phyloP scores from a whole-genome alignment of 495 filamentous ascomycete species.

The Venustampulla echinocandica region DNA sequence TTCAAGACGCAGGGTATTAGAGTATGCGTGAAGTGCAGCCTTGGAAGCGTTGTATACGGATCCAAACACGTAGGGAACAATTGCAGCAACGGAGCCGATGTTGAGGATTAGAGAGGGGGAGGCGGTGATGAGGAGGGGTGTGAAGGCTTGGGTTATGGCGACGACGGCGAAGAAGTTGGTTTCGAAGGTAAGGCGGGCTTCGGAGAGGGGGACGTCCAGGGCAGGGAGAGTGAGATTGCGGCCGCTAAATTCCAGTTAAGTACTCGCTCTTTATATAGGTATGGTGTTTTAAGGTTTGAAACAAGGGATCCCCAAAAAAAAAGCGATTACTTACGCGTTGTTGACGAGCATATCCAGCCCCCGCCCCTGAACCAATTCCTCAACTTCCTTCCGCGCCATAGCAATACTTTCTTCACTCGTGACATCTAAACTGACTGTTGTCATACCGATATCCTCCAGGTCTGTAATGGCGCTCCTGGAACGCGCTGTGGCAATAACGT shows the following conservation, averaged over 20 bases:
- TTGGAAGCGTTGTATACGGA: slow-evolving; percentile 18
- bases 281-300: too few relatives aligned
- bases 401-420: slow-evolving; percentile 42
- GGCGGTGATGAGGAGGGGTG: slow-evolving; percentile 39
- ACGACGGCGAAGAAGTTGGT: slow-evolving; percentile 45
- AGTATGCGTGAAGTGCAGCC: slow-evolving; percentile 16
- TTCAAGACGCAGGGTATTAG: slow-evolving; percentile 18
- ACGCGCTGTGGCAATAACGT: slow-evolving; percentile 47
- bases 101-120: slow-evolving; percentile 32
- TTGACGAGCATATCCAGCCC: slow-evolving; percentile 59
- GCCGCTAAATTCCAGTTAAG: neutral
- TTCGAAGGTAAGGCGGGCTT: slow-evolving; percentile 36
- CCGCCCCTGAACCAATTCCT: slow-evolving; percentile 42
- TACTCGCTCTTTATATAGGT: neutral
- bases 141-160: slow-evolving; percentile 45
- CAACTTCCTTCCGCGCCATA: slow-evolving; percentile 36
- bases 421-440: slow-evolving; percentile 40
- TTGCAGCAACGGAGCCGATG: slow-evolving; percentile 40
- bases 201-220: slow-evolving; percentile 37
- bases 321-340: slow-evolving; percentile 54
- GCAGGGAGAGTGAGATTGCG: slow-evolving; percentile 25
- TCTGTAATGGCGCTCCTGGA: slow-evolving; percentile 35
- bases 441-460: slow-evolving; percentile 38
- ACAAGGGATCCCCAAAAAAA: too few relatives aligned
- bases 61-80: slow-evolving; percentile 16